Percentiles rank a stretch among this genome's conserved stretches.
These are phyloP conservation scores for Trypanosoma cruzi DNA, from an alignment of 208 protist genomes.

Conservation along the genomic window DNA sequence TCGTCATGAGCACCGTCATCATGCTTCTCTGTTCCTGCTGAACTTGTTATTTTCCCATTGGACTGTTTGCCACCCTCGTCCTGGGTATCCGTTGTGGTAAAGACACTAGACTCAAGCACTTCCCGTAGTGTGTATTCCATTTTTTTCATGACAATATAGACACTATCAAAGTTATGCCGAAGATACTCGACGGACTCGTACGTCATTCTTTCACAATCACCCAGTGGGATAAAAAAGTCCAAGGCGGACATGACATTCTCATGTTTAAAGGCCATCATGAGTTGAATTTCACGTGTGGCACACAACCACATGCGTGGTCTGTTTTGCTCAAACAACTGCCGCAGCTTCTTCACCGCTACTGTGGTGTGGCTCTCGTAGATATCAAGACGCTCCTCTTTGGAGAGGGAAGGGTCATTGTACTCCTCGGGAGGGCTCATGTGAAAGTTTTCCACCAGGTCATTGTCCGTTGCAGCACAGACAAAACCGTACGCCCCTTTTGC, in stretches of 20 bases:
- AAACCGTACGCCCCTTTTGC: conserved; percentile 77
- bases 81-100: neutral
- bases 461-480: conserved; percentile 79
- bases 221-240: conserved; percentile 88
- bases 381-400: conserved; percentile 49
- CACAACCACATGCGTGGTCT: conserved; percentile 88
- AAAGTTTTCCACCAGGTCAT: conserved; percentile 63
- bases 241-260: conserved; percentile 78
- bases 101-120: conserved; percentile 66
- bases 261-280: conserved; percentile 86
- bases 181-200: conserved; percentile 62
- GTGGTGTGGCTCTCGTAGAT: conserved; percentile 63
- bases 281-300: conserved; percentile 79
- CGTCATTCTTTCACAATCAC: conserved; percentile 66
- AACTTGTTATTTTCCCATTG: neutral
- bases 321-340: conserved; percentile 73
- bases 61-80: neutral
- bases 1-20: conserved; percentile 8
- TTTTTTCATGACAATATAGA: conserved; percentile 91
- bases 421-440: conserved; percentile 40
- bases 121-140: conserved; percentile 89
- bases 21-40: neutral
- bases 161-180: conserved; percentile 69
- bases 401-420: conserved; percentile 42
- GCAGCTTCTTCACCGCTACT: conserved; percentile 83